Base-by-base conservation (phyloP, 2,329 filamentous ascomycete species). In the Aureobasidium lini region DNA sequence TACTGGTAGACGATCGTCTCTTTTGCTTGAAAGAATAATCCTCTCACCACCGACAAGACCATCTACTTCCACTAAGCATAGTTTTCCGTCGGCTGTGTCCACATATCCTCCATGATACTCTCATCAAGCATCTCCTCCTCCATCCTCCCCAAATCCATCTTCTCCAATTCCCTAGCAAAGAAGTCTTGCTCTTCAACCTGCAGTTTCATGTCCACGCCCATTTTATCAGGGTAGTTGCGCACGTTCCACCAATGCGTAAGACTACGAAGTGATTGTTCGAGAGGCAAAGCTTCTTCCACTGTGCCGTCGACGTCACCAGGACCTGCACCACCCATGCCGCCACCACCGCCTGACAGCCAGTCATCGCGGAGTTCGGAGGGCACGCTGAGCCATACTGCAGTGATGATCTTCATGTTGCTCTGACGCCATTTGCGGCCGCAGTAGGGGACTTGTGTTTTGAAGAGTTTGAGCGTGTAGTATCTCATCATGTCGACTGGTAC, bases 371-470 rank as follows among this genome's bases (percentile, higher is more conserved):
- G 80, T 72, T 97, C 93, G 0, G 93, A 93, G 7, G 91, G 83
- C 69, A 93, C 96, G 75, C 96, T 90, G 50, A 99, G 79, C 73
- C 96, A 99, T 1, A 99, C 90, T 3, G 92, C 91, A 0, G 94
- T 99, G 70, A 99, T 99, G 69, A 97, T 92, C 59, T 93, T 89
- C 94, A 99, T 99, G 73, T 99, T 97, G 66, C 86, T 86, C 76
- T 97, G 94, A 13, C 94, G 86, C 94, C 94, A 99, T 76, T 99
- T 99, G 44, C 94, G 87, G 23, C 94, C 93, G 73, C 93, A 97
- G 78, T 96, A 99, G 1, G 94, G 94, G 4, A 99, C 94, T 73
- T 99, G 94, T 62, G 91, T 94, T 75, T 99, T 99, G 85, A 97
- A 97, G 0, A 99, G 82, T 75, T 99, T 99, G 66, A 99, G 83